A percentile compares a stretch with the other conserved stretches of the same genome.
Conservation (phyloP, 2,329 filamentous ascomycete species). For the Lasiodiplodia hormozganensis region DNA sequence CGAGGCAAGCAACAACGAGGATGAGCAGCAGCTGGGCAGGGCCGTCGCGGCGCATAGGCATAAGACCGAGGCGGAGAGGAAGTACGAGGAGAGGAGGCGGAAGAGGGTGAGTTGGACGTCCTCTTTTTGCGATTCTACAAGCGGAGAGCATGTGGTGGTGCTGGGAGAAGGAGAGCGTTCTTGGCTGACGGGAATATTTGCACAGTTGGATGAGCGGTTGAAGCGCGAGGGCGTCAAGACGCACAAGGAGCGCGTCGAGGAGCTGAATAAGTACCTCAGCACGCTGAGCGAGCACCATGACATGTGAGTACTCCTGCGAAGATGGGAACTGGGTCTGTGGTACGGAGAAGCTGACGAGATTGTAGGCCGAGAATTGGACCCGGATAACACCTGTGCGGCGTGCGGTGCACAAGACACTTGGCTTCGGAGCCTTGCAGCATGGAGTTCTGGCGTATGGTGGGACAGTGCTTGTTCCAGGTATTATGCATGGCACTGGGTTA, state of each 20-base stretch:
- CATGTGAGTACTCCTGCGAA: constrained; percentile 64
- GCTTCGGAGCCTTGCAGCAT: not conserved
- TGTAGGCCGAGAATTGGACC: constrained; percentile 61
- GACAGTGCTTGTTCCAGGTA: not conserved
- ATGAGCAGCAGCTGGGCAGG: constrained; percentile 36
- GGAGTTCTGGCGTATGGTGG: constrained; percentile 16
- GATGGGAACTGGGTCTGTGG: not conserved
- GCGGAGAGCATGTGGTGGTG: constrained; percentile 4
- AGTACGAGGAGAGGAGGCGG: constrained; percentile 79
- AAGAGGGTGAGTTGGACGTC: constrained; percentile 70
- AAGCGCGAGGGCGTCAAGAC: constrained; percentile 90
- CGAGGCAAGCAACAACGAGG: constrained; percentile 33
- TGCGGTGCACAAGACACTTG: not conserved
- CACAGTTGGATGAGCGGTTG: constrained; percentile 79
- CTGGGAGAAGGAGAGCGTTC: not conserved
- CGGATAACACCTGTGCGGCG: constrained; percentile 54
- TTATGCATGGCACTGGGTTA: not conserved
- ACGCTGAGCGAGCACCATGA: constrained; percentile 96
- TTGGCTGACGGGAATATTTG: not conserved
- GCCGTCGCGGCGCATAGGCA: constrained; percentile 35
- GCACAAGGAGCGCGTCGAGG: constrained; percentile 95
- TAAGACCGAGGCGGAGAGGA: constrained; percentile 86
- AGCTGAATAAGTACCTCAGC: constrained; percentile 91
- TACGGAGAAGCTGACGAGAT: constrained; percentile 33
- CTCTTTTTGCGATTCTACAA: constrained; percentile 2